Evolutionary conservation across 2,329 filamentous ascomycete species (phyloP).

Genomic region (Fusarium goolgardi): DNA sequence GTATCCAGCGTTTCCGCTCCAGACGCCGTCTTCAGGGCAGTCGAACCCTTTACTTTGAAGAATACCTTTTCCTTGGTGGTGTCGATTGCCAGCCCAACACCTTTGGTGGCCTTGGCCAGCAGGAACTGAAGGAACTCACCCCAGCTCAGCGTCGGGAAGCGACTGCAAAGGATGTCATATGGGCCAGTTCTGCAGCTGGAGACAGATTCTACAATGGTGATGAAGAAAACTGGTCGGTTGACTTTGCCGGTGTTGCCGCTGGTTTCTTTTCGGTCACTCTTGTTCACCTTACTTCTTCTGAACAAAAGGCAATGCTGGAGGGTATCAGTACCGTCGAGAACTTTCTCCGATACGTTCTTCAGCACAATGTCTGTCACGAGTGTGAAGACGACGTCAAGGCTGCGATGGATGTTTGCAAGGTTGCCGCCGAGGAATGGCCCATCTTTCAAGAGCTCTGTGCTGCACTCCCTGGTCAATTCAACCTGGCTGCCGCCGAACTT

Average conservation of each 20-base stretch:
- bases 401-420: constrained; percentile 74
- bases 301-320: constrained; percentile 63
- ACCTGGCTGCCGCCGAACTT: constrained; percentile 76
- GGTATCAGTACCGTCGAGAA: constrained; percentile 79
- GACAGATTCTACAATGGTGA: constrained; percentile 62
- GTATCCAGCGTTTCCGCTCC: constrained; percentile 82
- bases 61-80: constrained; percentile 86
- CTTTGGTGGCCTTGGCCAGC: constrained; percentile 71
- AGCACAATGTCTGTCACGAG: constrained; percentile 89
- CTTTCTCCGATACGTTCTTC: constrained; percentile 87
- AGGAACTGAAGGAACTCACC: constrained; percentile 67
- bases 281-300: constrained; percentile 66
- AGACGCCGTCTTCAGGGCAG: constrained; percentile 78
- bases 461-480: constrained; percentile 81
- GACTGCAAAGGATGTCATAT: constrained; percentile 71
- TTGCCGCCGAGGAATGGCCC: constrained; percentile 75
- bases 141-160: constrained; percentile 71
- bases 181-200: constrained; percentile 57
- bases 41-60: constrained; percentile 75
- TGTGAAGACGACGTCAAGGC: constrained; percentile 73
- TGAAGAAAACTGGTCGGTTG: constrained; percentile 75
- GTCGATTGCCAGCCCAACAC: constrained; percentile 68
- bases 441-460: constrained; percentile 63
- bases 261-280: constrained; percentile 78
- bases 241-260: constrained; percentile 81